phyloP scores from a whole-genome alignment of 164 flowering plant genomes.

The Santalum album region DNA sequence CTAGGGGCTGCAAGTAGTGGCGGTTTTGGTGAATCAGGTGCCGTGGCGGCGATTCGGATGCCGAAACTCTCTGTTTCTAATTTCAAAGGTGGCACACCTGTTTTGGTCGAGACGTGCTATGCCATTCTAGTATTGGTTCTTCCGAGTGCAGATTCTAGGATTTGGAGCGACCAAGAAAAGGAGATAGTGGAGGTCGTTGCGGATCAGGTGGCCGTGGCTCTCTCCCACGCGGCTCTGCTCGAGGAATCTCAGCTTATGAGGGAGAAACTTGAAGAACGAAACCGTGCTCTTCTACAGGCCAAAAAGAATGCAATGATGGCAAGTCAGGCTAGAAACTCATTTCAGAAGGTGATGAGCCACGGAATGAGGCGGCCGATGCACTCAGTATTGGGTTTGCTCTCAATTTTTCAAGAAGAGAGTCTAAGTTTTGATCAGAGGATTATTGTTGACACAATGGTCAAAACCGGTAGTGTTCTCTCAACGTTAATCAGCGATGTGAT shows the following conservation, averaged over 20 bases:
- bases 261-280: slow-evolving; percentile 44
- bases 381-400: slow-evolving; percentile 42
- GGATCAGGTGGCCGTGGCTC: slow-evolving; percentile 44
- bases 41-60: slow-evolving; percentile 41
- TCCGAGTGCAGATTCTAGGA: slow-evolving; percentile 21
- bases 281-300: slow-evolving; percentile 41
- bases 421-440: slow-evolving; percentile 24
- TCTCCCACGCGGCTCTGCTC: slow-evolving; percentile 33
- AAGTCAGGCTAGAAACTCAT: slow-evolving; percentile 40
- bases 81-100: slow-evolving; percentile 43
- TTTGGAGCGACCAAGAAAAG: slow-evolving; percentile 35
- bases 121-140: slow-evolving; percentile 54
- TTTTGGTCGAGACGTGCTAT: slow-evolving; percentile 26
- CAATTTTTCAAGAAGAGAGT: slow-evolving; percentile 34
- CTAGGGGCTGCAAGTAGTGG: slow-evolving; percentile 32
- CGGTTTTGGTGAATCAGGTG: slow-evolving; percentile 18
- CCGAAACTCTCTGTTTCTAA: slow-evolving; percentile 35
- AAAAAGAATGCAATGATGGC: slow-evolving; percentile 47
- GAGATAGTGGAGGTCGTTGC: slow-evolving; percentile 63
- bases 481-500: slow-evolving; percentile 47
- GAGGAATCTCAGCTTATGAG: slow-evolving; percentile 55
- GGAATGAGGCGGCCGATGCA: slow-evolving; percentile 55
- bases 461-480: slow-evolving; percentile 37
- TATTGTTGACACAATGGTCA: slow-evolving; percentile 45
- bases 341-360: slow-evolving; percentile 52